Conservation (phyloP, 768 basidiomycete species). For the Termitomyces titanicus region DNA sequence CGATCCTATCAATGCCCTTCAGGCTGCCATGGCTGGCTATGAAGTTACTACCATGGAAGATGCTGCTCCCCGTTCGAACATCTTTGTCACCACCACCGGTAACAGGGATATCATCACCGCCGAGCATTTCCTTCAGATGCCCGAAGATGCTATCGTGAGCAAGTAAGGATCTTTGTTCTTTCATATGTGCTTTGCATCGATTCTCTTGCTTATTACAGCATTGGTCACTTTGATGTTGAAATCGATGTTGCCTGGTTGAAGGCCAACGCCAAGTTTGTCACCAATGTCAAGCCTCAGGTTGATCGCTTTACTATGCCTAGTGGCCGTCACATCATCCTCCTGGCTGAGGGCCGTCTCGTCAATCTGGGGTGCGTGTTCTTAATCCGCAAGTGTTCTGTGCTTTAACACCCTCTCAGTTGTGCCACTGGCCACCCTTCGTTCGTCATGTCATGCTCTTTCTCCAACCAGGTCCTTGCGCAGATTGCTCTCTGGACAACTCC, state of each 20-base stretch:
- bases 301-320: slow-evolving; percentile 93
- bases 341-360: slow-evolving; percentile 98
- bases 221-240: slow-evolving; percentile 84
- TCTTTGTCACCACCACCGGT: slow-evolving; percentile 98
- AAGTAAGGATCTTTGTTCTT: slow-evolving; percentile 61
- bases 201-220: slow-evolving; percentile 39
- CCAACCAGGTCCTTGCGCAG: slow-evolving; percentile 97
- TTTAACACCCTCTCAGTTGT: slow-evolving; percentile 46
- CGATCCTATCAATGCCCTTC: slow-evolving; percentile 99
- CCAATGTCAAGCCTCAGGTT: slow-evolving; percentile 98
- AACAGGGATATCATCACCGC: slow-evolving; percentile 96
- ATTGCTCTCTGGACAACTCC: slow-evolving; percentile 96
- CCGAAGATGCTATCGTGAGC: slow-evolving; percentile 97
- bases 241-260: slow-evolving; percentile 99
- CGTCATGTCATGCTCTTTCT: slow-evolving; percentile 99
- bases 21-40: slow-evolving; percentile 99
- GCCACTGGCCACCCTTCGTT: slow-evolving; percentile 99
- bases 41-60: slow-evolving; percentile 99
- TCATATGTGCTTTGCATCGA: background rate
- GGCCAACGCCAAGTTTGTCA: slow-evolving; percentile 74
- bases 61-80: slow-evolving; percentile 80
- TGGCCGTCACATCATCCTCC: slow-evolving; percentile 94
- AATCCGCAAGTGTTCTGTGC: background rate
- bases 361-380: slow-evolving; percentile 78
- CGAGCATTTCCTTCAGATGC: slow-evolving; percentile 92